phyloP scores from a whole-genome alignment of 257 asterid species.

The Penstemon eatonii region DNA sequence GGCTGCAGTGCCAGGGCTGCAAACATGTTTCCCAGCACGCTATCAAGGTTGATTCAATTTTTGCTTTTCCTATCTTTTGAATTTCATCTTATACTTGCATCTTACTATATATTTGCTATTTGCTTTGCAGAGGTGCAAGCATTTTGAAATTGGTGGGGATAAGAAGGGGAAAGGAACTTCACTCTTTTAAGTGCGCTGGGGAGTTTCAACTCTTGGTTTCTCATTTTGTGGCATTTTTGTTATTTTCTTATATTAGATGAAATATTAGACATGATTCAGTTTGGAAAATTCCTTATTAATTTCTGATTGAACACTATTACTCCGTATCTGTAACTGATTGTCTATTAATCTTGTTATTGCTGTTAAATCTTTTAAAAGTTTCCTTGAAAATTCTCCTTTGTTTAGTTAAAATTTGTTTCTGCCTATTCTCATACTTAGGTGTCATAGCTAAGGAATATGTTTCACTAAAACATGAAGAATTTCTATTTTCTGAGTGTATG shows the following conservation, averaged over 20 bases:
- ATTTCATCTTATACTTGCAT: background rate
- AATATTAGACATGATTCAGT: background rate
- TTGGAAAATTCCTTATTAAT: background rate
- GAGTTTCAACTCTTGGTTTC: background rate
- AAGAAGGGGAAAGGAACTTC: conserved; percentile 11
- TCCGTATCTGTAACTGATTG: too few species aligned
- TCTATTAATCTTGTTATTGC: too few species aligned
- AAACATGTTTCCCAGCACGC: conserved; percentile 9
- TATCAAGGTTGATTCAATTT: background rate
- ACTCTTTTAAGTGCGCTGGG: background rate
- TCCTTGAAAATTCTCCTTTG: too few species aligned
- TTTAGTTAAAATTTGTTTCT: too few species aligned
- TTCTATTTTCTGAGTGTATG: too few species aligned
- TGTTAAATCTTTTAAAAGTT: too few species aligned
- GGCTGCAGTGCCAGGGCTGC: conserved; percentile 15
- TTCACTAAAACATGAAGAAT: too few species aligned
- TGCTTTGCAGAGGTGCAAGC: conserved; percentile 13
- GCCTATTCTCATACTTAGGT: too few species aligned
- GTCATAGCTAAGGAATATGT: too few species aligned
- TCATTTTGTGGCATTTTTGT: background rate
- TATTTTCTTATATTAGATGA: background rate
- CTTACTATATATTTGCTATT: background rate
- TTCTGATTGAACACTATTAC: too few species aligned
- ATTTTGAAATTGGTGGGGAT: conserved; percentile 10
- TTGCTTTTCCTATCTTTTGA: background rate